A percentile compares a stretch with the other conserved stretches of the same genome.
phyloP scores from a whole-genome alignment of 139 green algal species.

The Chlorella sp. region DNA sequence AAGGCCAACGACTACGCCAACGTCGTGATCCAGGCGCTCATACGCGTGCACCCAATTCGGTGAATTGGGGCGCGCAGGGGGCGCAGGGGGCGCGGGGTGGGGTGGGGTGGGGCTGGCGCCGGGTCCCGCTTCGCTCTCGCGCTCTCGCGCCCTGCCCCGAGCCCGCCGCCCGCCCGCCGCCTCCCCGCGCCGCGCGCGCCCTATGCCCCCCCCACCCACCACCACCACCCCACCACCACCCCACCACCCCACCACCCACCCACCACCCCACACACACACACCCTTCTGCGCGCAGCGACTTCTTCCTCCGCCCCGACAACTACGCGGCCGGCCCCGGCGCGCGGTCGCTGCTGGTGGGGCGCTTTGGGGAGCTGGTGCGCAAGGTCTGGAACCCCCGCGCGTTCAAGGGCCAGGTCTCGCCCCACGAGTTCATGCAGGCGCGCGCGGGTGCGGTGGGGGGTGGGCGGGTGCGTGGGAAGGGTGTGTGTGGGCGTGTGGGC shows the following conservation, averaged over 20 bases:
- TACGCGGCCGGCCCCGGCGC: slow-evolving; percentile 64
- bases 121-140: no score
- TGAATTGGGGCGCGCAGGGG: slow-evolving; percentile 8
- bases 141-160: neutral
- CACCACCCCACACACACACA: neutral
- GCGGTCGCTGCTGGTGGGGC: slow-evolving; percentile 69
- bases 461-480: neutral
- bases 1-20: slow-evolving; percentile 95
- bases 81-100: no score
- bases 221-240: neutral
- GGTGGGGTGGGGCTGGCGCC: no score
- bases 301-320: slow-evolving; percentile 85
- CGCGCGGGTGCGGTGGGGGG: neutral
- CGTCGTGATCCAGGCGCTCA: slow-evolving; percentile 71
- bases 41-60: slow-evolving; percentile 66
- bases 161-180: neutral
- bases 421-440: slow-evolving; percentile 96
- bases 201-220: neutral
- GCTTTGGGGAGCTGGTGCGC: slow-evolving; percentile 91
- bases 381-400: slow-evolving; percentile 96
- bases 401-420: slow-evolving; percentile 96
- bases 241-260: neutral
- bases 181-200: neutral
- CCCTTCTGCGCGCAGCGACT: slow-evolving; percentile 69
- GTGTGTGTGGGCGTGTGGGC: neutral